phyloP scores from a whole-genome alignment of 176 grass and related monocot genomes.

The Carex cristatella region DNA sequence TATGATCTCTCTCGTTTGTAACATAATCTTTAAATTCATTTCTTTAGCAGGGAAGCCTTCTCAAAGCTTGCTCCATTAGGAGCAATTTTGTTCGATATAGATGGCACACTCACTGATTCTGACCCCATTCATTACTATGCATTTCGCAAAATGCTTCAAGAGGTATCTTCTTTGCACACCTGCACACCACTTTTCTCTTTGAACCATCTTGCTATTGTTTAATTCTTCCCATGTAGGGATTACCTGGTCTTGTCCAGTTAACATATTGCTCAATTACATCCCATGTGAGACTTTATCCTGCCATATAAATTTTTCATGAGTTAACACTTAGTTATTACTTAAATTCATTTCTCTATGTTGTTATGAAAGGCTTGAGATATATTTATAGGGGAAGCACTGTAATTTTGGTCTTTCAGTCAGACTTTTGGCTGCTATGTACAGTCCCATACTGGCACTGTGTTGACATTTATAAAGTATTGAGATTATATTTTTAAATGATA shows the following conservation, averaged over 20 bases:
- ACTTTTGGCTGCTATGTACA: no score
- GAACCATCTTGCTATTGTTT: neutral
- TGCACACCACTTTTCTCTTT: neutral
- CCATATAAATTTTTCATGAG: neutral
- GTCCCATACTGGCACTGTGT: no score
- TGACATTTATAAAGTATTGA: neutral
- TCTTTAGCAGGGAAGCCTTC: conserved; percentile 23
- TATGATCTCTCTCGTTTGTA: no score
- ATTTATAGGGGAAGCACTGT: neutral
- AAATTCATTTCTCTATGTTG: neutral
- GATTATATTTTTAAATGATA: neutral
- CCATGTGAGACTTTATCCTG: neutral
- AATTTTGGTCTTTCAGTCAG: neutral
- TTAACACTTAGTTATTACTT: neutral
- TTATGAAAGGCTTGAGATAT: conserved; percentile 4
- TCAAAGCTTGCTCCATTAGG: conserved; percentile 56
- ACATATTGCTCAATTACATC: neutral
- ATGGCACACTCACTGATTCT: conserved; percentile 76
- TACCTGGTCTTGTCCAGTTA: neutral
- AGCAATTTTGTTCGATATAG: conserved; percentile 72
- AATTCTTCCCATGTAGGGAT: neutral
- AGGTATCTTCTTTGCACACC: conserved; percentile 27
- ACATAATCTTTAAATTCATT: neutral
- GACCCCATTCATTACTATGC: conserved; percentile 76
- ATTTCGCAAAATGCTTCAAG: conserved; percentile 50